Percentiles rank a stretch among this genome's conserved stretches.
These are phyloP conservation scores for Ganoderma lingzhi DNA, from an alignment of 1,284 basidiomycete species.

Conservation along the genomic window DNA sequence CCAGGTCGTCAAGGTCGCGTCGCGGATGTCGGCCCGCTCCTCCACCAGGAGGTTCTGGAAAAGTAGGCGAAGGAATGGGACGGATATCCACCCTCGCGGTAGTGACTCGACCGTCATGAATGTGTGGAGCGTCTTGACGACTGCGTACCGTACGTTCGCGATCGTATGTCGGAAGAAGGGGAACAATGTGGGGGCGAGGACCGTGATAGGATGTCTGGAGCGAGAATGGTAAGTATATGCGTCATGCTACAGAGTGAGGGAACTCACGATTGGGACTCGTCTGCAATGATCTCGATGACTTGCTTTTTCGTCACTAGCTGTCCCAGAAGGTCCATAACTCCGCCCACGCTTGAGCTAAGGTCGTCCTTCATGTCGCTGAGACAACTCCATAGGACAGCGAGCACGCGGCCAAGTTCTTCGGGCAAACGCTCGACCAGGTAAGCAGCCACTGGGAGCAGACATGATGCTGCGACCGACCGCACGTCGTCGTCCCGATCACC, in stretches of 20 bases:
- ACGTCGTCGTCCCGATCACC: conserved; percentile 97
- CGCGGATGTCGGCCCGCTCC: conserved; percentile 87
- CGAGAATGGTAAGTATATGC: conserved; percentile 17
- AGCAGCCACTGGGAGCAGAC: conserved; percentile 86
- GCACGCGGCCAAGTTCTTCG: conserved; percentile 74
- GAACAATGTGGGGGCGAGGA: conserved; percentile 89
- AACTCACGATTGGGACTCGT: conserved; percentile 72
- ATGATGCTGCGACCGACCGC: conserved; percentile 93
- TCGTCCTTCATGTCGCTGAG: conserved; percentile 96
- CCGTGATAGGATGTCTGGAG: conserved; percentile 77
- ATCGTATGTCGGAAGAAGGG: conserved; percentile 99
- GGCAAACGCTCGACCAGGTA: conserved; percentile 84
- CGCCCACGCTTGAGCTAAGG: conserved; percentile 94
- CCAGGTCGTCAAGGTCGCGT: conserved; percentile 85
- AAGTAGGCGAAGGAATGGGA: conserved; percentile 83
- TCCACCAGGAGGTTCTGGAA: conserved; percentile 97
- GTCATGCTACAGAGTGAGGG: background rate
- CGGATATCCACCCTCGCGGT: conserved; percentile 84
- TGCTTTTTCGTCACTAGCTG: conserved; percentile 84
- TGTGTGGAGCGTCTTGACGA: conserved; percentile 89
- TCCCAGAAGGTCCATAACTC: conserved; percentile 96
- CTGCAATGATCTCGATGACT: conserved; percentile 81
- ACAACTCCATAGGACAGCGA: conserved; percentile 92
- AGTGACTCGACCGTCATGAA: conserved; percentile 86
- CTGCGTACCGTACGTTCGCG: conserved; percentile 90